A percentile compares a stretch with the other conserved stretches of the same genome.
Evolutionary conservation across 495 filamentous ascomycete genomes (phyloP).

Genomic region (Daldinia bambusicola): DNA sequence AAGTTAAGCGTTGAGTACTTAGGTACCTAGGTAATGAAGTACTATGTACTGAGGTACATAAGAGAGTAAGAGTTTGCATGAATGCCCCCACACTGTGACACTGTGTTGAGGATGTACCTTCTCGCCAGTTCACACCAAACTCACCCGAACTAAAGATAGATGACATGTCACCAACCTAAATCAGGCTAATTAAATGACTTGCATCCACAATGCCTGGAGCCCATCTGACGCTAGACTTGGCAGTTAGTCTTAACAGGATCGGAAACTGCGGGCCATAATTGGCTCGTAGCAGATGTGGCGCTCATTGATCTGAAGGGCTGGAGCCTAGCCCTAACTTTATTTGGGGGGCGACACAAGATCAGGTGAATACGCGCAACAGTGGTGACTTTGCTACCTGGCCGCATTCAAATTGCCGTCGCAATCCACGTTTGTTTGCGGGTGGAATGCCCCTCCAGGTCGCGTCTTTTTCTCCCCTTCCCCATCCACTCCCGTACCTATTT

Average conservation of each 20-base stretch:
- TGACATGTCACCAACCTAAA: slow-evolving; percentile 12
- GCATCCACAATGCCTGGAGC: slow-evolving; percentile 20
- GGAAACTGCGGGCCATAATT: slow-evolving; percentile 10
- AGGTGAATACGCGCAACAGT: slow-evolving; percentile 41
- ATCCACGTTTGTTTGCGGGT: slow-evolving; percentile 34
- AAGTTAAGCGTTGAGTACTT: neutral
- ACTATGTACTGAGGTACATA: too few species aligned
- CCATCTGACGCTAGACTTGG: slow-evolving; percentile 14
- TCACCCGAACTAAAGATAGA: neutral
- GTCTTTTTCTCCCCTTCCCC: slow-evolving; percentile 30
- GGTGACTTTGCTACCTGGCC: slow-evolving; percentile 14
- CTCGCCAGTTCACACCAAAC: neutral
- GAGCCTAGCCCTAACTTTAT: slow-evolving; percentile 33
- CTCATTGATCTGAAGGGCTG: slow-evolving; percentile 10
- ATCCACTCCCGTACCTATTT: slow-evolving; percentile 31
- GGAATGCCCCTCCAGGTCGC: slow-evolving; percentile 40
- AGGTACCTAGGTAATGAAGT: too few species aligned
- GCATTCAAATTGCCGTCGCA: slow-evolving; percentile 30
- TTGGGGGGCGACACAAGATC: slow-evolving; percentile 22
- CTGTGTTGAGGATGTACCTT: neutral
- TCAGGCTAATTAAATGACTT: slow-evolving; percentile 25
- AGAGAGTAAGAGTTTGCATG: slow-evolving; percentile 4
- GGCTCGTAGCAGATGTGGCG: slow-evolving; percentile 3
- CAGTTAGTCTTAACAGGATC: slow-evolving; percentile 11
- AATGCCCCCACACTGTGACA: neutral